A percentile compares a stretch with the other conserved stretches of the same genome.
These are phyloP conservation scores for Fusarium cicatricum DNA, from an alignment of 2,329 filamentous ascomycete species.

Conservation along the genomic window DNA sequence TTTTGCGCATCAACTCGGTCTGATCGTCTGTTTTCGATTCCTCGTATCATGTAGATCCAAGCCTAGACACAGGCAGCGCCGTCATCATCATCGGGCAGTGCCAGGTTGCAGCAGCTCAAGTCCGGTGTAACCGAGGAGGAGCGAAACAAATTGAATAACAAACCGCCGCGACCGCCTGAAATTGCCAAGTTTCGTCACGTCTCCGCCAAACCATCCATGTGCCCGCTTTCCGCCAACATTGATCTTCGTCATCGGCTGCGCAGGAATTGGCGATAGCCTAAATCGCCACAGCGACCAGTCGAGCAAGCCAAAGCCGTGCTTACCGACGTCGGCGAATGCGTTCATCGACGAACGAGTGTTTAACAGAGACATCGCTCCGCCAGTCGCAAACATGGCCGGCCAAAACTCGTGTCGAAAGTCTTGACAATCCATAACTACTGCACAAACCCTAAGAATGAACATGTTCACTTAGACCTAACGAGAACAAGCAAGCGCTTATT, in stretches of 20 bases:
- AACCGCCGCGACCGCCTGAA: slow-evolving; percentile 5
- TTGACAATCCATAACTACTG: background rate
- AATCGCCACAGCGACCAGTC: slow-evolving; percentile 9
- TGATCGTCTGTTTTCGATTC: background rate
- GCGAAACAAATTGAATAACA: slow-evolving; percentile 6
- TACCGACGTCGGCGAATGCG: slow-evolving; percentile 17
- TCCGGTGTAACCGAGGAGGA: slow-evolving; percentile 19
- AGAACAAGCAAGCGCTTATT: slow-evolving; percentile 31
- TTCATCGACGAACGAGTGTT: slow-evolving; percentile 1
- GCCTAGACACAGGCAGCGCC: slow-evolving; percentile 2
- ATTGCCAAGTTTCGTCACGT: slow-evolving; percentile 15
- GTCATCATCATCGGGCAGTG: background rate
- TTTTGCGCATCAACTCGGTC: background rate
- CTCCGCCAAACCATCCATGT: slow-evolving; percentile 17
- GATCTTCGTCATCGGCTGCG: slow-evolving; percentile 14
- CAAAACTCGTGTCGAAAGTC: background rate
- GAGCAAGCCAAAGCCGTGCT: slow-evolving; percentile 2
- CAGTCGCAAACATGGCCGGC: background rate
- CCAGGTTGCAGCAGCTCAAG: background rate
- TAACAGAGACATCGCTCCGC: background rate
- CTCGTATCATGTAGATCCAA: slow-evolving; percentile 3
- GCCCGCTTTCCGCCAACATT: slow-evolving; percentile 2
- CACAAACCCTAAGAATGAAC: slow-evolving; percentile 28
- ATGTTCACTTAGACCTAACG: background rate
- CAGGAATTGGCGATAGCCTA: slow-evolving; percentile 11